Evolutionary conservation across 441 rosid species (phyloP).

Genomic region (Euphorbia celastroides): DNA sequence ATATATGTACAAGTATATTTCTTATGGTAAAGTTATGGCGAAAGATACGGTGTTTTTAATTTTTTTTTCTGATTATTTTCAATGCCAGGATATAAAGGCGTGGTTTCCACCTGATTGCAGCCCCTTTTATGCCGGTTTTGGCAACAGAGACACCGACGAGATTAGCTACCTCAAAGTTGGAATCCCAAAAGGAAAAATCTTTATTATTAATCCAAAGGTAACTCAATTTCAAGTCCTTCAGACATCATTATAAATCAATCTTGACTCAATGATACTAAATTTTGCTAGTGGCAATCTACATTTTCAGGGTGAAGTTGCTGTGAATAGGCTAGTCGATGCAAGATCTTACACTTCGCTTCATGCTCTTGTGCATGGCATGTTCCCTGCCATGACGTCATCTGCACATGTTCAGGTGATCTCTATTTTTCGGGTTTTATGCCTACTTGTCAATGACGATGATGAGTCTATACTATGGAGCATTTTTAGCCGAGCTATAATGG

Average conservation of each 20-base stretch:
- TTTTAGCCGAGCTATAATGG: background rate
- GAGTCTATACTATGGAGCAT: background rate
- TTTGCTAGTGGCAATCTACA: slow-evolving; percentile 16
- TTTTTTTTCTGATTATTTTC: slow-evolving; percentile 2
- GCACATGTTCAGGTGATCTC: slow-evolving; percentile 51
- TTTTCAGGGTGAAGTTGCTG: slow-evolving; percentile 90
- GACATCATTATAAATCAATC: background rate
- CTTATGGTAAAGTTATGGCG: slow-evolving; percentile 1
- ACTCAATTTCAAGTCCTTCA: slow-evolving; percentile 13
- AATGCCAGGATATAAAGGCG: slow-evolving; percentile 67
- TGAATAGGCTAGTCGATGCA: slow-evolving; percentile 64
- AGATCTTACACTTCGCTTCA: slow-evolving; percentile 79
- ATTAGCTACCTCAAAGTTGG: slow-evolving; percentile 97
- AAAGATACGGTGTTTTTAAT: background rate
- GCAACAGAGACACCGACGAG: slow-evolving; percentile 97
- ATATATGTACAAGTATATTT: background rate
- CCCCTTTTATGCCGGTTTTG: slow-evolving; percentile 99
- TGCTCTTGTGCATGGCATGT: slow-evolving; percentile 82
- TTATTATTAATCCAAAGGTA: slow-evolving; percentile 97
- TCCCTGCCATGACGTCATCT: slow-evolving; percentile 51
- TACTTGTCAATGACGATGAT: no score
- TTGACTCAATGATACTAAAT: background rate
- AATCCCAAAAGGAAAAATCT: slow-evolving; percentile 89
- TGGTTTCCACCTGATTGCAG: slow-evolving; percentile 81
- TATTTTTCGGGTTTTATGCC: background rate